These are phyloP conservation scores for Bothia castanella DNA, from an alignment of 1,284 basidiomycete species.

Conservation along the genomic window DNA sequence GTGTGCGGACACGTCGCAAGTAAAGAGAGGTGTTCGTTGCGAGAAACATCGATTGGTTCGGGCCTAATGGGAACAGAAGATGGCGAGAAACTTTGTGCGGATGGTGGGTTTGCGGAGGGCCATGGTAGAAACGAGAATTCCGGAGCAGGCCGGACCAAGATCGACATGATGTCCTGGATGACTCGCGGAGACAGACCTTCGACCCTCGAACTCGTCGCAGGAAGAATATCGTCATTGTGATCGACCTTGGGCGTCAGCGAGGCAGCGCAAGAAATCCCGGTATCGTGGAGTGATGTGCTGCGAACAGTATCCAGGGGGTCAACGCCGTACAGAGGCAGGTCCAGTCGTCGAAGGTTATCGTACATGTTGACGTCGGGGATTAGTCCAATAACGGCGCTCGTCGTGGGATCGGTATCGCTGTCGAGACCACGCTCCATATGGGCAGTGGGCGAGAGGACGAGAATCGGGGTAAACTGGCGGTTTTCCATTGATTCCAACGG, in stretches of 20 bases:
- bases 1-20: slow-evolving; percentile 1
- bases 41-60: background rate
- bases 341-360: slow-evolving; percentile 25
- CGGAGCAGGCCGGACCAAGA: slow-evolving; percentile 21
- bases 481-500: background rate
- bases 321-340: slow-evolving; percentile 33
- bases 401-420: slow-evolving; percentile 8
- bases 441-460: background rate
- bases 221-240: slow-evolving; percentile 3
- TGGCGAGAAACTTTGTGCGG: slow-evolving; percentile 4
- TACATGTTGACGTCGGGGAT: slow-evolving; percentile 48
- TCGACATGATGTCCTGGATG: slow-evolving; percentile 35
- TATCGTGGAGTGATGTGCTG: slow-evolving; percentile 4
- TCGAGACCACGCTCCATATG: slow-evolving; percentile 11
- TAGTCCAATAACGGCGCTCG: slow-evolving; percentile 31
- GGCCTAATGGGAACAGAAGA: slow-evolving; percentile 1
- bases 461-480: background rate
- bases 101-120: slow-evolving; percentile 5
- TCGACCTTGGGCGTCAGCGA: background rate
- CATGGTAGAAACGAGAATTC: slow-evolving; percentile 10
- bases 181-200: slow-evolving; percentile 28
- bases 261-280: slow-evolving; percentile 2
- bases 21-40: background rate
- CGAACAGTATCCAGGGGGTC: slow-evolving; percentile 48
- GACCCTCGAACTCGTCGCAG: background rate